Percentiles rank a stretch among this genome's conserved stretches.
phyloP scores from a whole-genome alignment of 352 stramenopile genomes.

The Nothophytophthora sp. region DNA sequence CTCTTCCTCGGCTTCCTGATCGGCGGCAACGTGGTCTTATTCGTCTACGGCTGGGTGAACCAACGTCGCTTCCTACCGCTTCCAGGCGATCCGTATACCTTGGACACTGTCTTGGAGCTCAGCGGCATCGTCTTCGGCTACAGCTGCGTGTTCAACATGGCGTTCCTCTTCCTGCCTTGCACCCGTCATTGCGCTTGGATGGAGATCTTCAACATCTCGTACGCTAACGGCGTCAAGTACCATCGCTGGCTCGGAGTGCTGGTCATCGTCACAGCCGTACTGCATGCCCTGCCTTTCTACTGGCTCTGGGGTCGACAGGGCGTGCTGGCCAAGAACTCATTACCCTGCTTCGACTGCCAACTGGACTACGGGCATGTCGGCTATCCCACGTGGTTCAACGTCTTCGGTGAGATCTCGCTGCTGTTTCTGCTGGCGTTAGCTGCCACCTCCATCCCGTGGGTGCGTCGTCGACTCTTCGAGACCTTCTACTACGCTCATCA shows the following conservation, averaged over 20 bases:
- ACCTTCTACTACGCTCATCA: conserved; percentile 45
- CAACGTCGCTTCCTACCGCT: too few species aligned
- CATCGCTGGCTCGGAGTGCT: conserved; percentile 48
- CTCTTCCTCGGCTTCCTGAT: conserved; percentile 28
- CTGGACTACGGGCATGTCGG: conserved; percentile 20
- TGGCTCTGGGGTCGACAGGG: conserved; percentile 26
- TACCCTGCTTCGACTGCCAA: conserved; percentile 50
- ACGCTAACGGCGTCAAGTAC: conserved; percentile 54
- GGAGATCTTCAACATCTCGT: conserved; percentile 61
- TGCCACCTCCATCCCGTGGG: conserved; percentile 29
- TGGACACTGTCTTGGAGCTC: conserved; percentile 27
- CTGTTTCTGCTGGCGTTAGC: conserved; percentile 43
- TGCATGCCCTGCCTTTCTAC: conserved; percentile 36
- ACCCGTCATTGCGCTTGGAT: conserved; percentile 58
- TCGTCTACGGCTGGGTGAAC: conserved; percentile 32
- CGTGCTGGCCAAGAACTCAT: conserved; percentile 16
- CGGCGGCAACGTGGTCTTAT: conserved; percentile 31
- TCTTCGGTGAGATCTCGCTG: conserved; percentile 44
- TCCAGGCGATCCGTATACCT: too few species aligned
- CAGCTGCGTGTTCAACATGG: conserved; percentile 49
- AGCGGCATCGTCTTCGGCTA: conserved; percentile 34
- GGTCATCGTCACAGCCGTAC: conserved; percentile 31
- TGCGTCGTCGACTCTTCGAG: conserved; percentile 31
- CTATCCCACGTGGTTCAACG: conserved; percentile 44
- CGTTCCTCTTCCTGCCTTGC: conserved; percentile 43